Evolutionary conservation across 805 yeast species (phyloP).

Genomic region (Ogataea saltuana): DNA sequence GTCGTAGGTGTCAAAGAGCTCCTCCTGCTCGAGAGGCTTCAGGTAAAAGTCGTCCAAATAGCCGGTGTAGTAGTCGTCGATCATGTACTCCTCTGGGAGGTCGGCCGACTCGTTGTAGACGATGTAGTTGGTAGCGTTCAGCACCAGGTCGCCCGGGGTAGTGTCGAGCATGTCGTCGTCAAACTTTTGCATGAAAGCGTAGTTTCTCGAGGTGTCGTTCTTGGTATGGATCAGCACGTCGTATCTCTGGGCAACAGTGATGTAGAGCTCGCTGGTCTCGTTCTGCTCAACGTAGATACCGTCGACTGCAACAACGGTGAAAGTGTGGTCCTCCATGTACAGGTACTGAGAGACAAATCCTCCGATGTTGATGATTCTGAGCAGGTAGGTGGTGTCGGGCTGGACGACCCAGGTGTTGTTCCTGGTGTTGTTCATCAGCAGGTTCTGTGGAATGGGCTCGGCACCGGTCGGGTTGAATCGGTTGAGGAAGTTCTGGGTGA

Average conservation of each 20-base stretch:
- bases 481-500: conserved; percentile 59
- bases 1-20: conserved; percentile 66
- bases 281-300: conserved; percentile 83
- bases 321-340: conserved; percentile 83
- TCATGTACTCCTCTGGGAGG: conserved; percentile 43
- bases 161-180: conserved; percentile 84
- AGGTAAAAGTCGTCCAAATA: conserved; percentile 78
- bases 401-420: conserved; percentile 75
- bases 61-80: conserved; percentile 47
- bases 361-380: conserved; percentile 83
- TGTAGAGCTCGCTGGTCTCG: conserved; percentile 67
- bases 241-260: conserved; percentile 92
- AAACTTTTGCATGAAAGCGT: conserved; percentile 76
- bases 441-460: conserved; percentile 88
- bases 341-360: conserved; percentile 90
- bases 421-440: conserved; percentile 79
- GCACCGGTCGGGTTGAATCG: conserved; percentile 95
- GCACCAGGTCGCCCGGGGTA: conserved; percentile 59
- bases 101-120: conserved; percentile 46
- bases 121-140: conserved; percentile 77
- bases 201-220: conserved; percentile 59
- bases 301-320: conserved; percentile 88
- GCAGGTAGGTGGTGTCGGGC: conserved; percentile 81
- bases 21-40: conserved; percentile 59
- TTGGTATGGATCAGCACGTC: conserved; percentile 77